Evolutionary conservation across 768 basidiomycete genomes (phyloP), one percentile per base, ranked within the genome.

Genomic region (Collybia nuda): DNA sequence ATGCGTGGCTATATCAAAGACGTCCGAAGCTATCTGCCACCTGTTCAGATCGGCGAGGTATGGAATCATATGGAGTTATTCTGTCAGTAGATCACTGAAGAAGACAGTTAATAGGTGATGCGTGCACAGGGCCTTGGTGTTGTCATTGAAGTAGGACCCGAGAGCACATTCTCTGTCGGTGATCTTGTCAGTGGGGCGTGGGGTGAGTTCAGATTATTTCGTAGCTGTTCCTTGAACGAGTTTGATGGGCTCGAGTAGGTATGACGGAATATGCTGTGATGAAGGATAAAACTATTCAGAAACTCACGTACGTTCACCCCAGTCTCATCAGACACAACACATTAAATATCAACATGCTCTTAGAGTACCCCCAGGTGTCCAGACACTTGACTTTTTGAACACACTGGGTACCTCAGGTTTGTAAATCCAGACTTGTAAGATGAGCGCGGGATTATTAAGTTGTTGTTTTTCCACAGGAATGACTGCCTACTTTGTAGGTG

Each of bases 1-100:
- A 92, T 93, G 90, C 79, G 93, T 7, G 83, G 81, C 11, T 97
- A 88, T 78, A 62, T 98, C 44, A 81, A 79, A 53, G 88, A 91
- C 62, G 63, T 62, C 14, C 76, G 93, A 40, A 85, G 82, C 57
- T 92, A 93, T 62, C 43, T 89, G 14, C 80, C 80, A 12, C 88
- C 89, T 7, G 82, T 85, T 4, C 61, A 85, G 59, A 86, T 93
- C 56, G 86, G 85, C 29, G 86, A 81, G 67, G 76, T 74, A 47
- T 37, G 57, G 48, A 56, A 59, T 43, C 8, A 37, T 40, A 22
- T 19, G 37, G 9, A 29, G 21, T 19, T 14, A 43, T 7, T 12
- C n/a, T 40, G 22, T 26, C 24, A 29, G 38, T n/a, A 17, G 4
- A 24, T 57, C 8, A 40, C 36, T 24, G 12, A 29, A 36, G 17